Base-by-base conservation (phyloP, 2,329 filamentous ascomycete species). In the Sporothrix variecibatus region DNA sequence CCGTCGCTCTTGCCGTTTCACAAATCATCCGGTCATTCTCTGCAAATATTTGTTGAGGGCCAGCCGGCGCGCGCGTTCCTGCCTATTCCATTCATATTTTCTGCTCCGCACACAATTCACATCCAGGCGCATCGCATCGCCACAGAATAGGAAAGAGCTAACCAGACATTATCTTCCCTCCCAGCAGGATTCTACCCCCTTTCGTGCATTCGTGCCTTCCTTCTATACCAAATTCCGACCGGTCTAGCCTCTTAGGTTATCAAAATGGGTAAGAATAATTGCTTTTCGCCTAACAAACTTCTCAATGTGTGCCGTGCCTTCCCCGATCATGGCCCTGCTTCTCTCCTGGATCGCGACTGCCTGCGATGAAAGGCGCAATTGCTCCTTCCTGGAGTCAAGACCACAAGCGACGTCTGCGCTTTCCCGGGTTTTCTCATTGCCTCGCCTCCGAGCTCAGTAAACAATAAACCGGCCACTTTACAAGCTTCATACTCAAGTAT, bases 261-360 rank as follows among this genome's bases (percentile, higher is more conserved):
- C 81, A 80, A 79, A 82, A 86, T 86, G 84, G 84, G 84, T 86
- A 86, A 86, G 84, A 81, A 80, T 80, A 78, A 65, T 73, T 20
- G 51, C 26, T 43, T 72, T 43, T 12, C 40, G 20, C 38, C 23
- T 78, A 78, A 68, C 46, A 31, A 20, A 62, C 60, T 28, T 58
- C 6, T 12, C 23, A 26, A 60, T 62, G 38, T 62, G 69, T 38
- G 23, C 68, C 38, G 65, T 60, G 15, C 51, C 64, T 53, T 51
- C 72, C 38, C 26, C 8, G 1, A 34, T 11, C 60, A 31, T 60
- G 68, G 40, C 15, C 53, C n/a, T 46, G 23, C 64, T 28, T 43
- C 17, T n/a, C 5, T 23, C 31, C 40, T 65, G 56, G 43, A 49
- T 71, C 68, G 46, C 60, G 12, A 4, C 56, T 64, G 43, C 70